Evolutionary conservation across 1,284 basidiomycete species (phyloP), one percentile per base, ranked within the genome.

Genomic region (Cystobasidium sp.): DNA sequence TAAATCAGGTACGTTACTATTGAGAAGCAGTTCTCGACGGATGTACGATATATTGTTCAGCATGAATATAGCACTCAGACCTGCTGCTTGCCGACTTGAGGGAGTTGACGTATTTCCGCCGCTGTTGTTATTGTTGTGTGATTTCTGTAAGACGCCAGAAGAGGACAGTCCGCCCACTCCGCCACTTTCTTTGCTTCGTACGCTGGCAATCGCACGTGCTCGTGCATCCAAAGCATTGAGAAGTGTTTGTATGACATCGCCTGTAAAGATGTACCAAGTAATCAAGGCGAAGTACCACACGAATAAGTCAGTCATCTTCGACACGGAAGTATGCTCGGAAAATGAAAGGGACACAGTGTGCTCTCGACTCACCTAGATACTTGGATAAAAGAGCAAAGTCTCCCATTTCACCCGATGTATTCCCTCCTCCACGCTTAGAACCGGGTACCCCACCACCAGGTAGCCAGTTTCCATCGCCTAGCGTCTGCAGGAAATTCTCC

Each of bases 391-490:
- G 52, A 4, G 41, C 18, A 37, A 24, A 49, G 73, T 74, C 69
- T 75, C 78, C 78, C 47, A 3, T 76, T 16, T 74, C 75, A 4
- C 67, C 59, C 14, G 62, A 31, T 18, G 22, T 8, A n/a, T 59
- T 59, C 18, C n/a, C 39, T n/a, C 56, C 56, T 5, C 56, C 56
- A 6, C 56, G 31, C 39, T 59, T 59, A 41, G 56, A 5, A 9
- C 56, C 56, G 64, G 41, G 68, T 70, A 49, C 8, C 18, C 39
- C 22, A 67, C 58, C 49, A 73, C 63, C 20, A 68, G 75, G 56
- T 75, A 77, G 76, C 81, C 81, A 81, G 69, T 81, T 81, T 6
- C 81, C 81, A 24, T 79, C 75, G 10, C 81, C 81, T 14, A 81
- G 77, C 1, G 78, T 77, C 18, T 67, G 46, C 43, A 81, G 67